These are phyloP conservation scores for Brassica hybrid DNA, from an alignment of 441 rosid species.

Conservation along the genomic window DNA sequence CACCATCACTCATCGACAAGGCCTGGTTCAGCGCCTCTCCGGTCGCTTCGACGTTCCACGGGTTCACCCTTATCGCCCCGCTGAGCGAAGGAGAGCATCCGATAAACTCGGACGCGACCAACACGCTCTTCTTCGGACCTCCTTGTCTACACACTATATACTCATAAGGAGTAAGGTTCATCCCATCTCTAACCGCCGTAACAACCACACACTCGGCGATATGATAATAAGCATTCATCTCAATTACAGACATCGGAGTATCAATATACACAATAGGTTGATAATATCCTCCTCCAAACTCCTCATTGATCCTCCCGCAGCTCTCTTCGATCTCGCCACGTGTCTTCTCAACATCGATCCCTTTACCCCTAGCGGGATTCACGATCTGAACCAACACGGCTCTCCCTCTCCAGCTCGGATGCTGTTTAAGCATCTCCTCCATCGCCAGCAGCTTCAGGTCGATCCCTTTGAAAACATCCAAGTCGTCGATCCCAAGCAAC, in stretches of 20 bases:
- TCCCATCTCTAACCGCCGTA: slow-evolving; percentile 65
- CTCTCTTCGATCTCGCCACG: slow-evolving; percentile 48
- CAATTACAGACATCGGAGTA: slow-evolving; percentile 45
- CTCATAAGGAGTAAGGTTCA: slow-evolving; percentile 64
- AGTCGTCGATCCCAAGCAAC: slow-evolving; percentile 57
- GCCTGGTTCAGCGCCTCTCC: slow-evolving; percentile 52
- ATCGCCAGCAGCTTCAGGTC: slow-evolving; percentile 57
- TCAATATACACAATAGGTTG: slow-evolving; percentile 53
- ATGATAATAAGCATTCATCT: slow-evolving; percentile 53
- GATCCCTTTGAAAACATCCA: slow-evolving; percentile 58
- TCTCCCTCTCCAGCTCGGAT: slow-evolving; percentile 52
- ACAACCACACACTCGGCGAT: slow-evolving; percentile 62
- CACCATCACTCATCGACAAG: slow-evolving; percentile 42
- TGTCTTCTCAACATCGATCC: slow-evolving; percentile 46
- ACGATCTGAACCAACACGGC: slow-evolving; percentile 59
- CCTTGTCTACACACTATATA: slow-evolving; percentile 60
- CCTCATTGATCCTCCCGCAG: slow-evolving; percentile 52
- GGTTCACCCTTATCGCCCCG: slow-evolving; percentile 55
- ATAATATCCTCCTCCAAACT: slow-evolving; percentile 49
- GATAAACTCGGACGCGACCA: slow-evolving; percentile 57
- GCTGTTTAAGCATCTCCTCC: slow-evolving; percentile 59
- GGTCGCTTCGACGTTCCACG: slow-evolving; percentile 56
- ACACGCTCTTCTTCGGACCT: slow-evolving; percentile 58
- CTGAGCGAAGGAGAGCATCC: slow-evolving; percentile 56
- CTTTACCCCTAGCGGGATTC: slow-evolving; percentile 55